Percentiles rank a stretch among this genome's conserved stretches.
Conservation (phyloP, 1,284 basidiomycete genomes). For the Trametes sp. region DNA sequence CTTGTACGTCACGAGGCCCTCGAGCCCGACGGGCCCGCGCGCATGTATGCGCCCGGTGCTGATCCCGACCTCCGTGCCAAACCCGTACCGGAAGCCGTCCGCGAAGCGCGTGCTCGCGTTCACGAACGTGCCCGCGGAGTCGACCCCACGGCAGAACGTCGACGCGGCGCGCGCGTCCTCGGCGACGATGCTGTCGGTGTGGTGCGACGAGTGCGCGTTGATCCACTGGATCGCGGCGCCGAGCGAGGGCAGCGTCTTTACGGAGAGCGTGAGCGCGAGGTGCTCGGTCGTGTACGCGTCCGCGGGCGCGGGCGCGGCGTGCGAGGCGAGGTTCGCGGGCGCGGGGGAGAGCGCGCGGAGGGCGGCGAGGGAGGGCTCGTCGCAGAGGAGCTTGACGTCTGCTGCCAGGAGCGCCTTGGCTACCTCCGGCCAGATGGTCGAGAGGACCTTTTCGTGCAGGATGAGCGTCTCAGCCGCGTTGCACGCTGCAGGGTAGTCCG, state of each 20-base stretch:
- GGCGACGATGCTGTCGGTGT: slow-evolving; percentile 96
- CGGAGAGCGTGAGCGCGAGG: slow-evolving; percentile 84
- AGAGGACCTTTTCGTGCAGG: slow-evolving; percentile 77
- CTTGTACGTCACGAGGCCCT: slow-evolving; percentile 95
- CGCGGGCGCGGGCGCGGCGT: slow-evolving; percentile 60
- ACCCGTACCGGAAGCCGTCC: slow-evolving; percentile 97
- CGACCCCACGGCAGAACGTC: slow-evolving; percentile 87
- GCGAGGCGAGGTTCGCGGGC: slow-evolving; percentile 50
- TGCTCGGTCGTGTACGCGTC: slow-evolving; percentile 89
- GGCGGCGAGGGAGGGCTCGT: slow-evolving; percentile 67
- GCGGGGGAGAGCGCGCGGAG: slow-evolving; percentile 47
- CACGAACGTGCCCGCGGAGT: slow-evolving; percentile 92
- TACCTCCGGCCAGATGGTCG: slow-evolving; percentile 82
- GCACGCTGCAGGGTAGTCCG: slow-evolving; percentile 95
- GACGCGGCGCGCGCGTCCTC: slow-evolving; percentile 73
- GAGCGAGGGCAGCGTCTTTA: slow-evolving; percentile 78
- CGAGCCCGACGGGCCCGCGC: slow-evolving; percentile 94
- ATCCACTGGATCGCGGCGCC: slow-evolving; percentile 86
- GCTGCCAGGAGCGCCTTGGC: slow-evolving; percentile 75
- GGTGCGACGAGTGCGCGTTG: slow-evolving; percentile 93
- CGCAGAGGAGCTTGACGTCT: slow-evolving; percentile 84
- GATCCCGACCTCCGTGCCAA: slow-evolving; percentile 98
- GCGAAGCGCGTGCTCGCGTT: slow-evolving; percentile 97
- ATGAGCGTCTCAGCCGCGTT: slow-evolving; percentile 94
- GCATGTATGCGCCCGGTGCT: slow-evolving; percentile 97